Conservation (phyloP, 2,329 filamentous ascomycete species). For the Aspergillus tanneri region DNA sequence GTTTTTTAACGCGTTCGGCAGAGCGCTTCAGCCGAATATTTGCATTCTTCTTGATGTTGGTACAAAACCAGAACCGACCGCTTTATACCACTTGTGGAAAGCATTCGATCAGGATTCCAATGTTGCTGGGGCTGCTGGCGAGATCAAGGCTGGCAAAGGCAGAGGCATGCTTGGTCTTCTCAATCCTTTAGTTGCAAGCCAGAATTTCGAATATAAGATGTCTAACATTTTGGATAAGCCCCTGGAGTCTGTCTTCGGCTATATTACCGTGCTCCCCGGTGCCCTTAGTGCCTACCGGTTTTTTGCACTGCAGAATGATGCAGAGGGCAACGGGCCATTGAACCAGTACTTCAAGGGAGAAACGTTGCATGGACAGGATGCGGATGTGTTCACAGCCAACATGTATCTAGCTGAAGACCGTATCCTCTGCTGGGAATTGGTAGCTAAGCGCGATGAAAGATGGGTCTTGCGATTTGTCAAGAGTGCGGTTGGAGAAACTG, state of each 20-base stretch:
- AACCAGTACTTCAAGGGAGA: slow-evolving; percentile 99
- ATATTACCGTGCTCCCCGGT: slow-evolving; percentile 94
- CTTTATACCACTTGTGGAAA: slow-evolving; percentile 98
- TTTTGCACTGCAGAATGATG: slow-evolving; percentile 93
- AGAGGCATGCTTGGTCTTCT: slow-evolving; percentile 77
- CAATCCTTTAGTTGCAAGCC: slow-evolving; percentile 91
- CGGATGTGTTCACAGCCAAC: slow-evolving; percentile 96
- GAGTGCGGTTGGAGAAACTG: slow-evolving; percentile 92
- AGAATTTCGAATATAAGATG: slow-evolving; percentile 99
- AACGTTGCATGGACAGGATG: slow-evolving; percentile 91
- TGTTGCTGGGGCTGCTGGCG: slow-evolving; percentile 92
- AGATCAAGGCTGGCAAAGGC: slow-evolving; percentile 97
- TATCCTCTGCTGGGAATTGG: slow-evolving; percentile 97
- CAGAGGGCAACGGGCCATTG: slow-evolving; percentile 88
- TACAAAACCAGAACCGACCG: slow-evolving; percentile 82
- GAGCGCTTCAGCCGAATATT: slow-evolving; percentile 88
- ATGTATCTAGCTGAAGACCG: slow-evolving; percentile 99
- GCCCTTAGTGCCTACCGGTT: slow-evolving; percentile 94
- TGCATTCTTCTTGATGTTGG: slow-evolving; percentile 97
- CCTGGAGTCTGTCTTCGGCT: slow-evolving; percentile 93
- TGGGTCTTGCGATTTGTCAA: slow-evolving; percentile 99
- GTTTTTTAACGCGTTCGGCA: slow-evolving; percentile 99
- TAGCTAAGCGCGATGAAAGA: slow-evolving; percentile 88
- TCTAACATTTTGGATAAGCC: slow-evolving; percentile 98
- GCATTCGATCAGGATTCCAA: slow-evolving; percentile 97